phyloP scores from a whole-genome alignment of 495 filamentous ascomycete genomes.

The Friedmanniomyces simplex region DNA sequence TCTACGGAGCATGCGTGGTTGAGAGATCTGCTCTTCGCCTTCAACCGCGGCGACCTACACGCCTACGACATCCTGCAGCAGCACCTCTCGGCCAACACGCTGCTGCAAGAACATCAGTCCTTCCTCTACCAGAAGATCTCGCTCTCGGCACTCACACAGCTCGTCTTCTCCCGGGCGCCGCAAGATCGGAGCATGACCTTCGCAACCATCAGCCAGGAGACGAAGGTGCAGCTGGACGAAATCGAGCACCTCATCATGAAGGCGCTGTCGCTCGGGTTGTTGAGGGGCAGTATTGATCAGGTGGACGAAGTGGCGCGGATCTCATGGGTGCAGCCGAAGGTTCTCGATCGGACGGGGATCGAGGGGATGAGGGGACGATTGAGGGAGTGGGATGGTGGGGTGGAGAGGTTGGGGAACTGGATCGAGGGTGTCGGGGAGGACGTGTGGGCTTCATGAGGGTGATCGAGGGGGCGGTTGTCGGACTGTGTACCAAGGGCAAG shows the following conservation, averaged over 20 bases:
- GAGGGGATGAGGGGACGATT: slow-evolving; percentile 81
- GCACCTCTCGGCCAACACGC: slow-evolving; percentile 59
- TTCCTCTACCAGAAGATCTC: slow-evolving; percentile 98
- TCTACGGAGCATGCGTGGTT: slow-evolving; percentile 66
- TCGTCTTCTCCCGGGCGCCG: slow-evolving; percentile 89
- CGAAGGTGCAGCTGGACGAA: slow-evolving; percentile 78
- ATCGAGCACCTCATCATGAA: slow-evolving; percentile 99
- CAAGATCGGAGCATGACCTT: slow-evolving; percentile 94
- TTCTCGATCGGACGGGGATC: slow-evolving; percentile 90
- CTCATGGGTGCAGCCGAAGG: slow-evolving; percentile 98
- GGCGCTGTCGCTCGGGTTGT: slow-evolving; percentile 80
- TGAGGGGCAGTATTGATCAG: slow-evolving; percentile 91
- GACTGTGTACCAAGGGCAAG: not conserved
- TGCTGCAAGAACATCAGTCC: slow-evolving; percentile 66
- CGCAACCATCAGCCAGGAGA: slow-evolving; percentile 74
- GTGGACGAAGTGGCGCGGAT: slow-evolving; percentile 88
- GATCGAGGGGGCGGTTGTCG: slow-evolving; percentile 55
- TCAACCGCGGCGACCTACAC: slow-evolving; percentile 88
- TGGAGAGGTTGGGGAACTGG: slow-evolving; percentile 90
- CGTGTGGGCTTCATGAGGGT: slow-evolving; percentile 20
- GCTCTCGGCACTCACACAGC: slow-evolving; percentile 85
- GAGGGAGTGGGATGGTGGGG: slow-evolving; percentile 89
- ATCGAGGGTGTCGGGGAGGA: slow-evolving; percentile 49
- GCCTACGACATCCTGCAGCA: slow-evolving; percentile 73
- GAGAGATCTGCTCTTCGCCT: slow-evolving; percentile 85